Evolutionary conservation across 2,329 filamentous ascomycete genomes (phyloP), one percentile per base, ranked within the genome.

Genomic region (Trichoderma guizhouense): DNA sequence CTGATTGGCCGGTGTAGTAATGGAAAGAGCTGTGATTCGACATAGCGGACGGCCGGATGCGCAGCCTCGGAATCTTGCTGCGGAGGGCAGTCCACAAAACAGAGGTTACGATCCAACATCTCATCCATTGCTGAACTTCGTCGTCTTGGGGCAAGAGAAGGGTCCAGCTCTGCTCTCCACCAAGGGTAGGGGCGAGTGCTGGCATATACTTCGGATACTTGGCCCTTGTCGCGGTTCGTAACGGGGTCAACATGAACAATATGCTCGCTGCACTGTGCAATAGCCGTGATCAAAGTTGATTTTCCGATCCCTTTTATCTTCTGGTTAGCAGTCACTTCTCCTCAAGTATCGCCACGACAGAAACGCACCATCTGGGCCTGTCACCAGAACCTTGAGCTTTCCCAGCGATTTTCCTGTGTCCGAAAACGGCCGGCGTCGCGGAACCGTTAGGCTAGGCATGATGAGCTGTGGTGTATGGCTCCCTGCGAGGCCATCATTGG

Each of bases 401-500:
- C 95, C 95, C 79, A 98, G 88, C 39, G 87, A 87, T 82, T 92
- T 95, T 18, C 96, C 96, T 61, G 88, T 88, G n/a, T 92, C 90
- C 0, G 96, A 98, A 80, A 98, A 98, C 0, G 95, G 95, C 66
- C 94, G 88, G 64, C 96, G 90, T 73, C 90, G 92, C 4, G 96
- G 95, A 89, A 99, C 96, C 73, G 89, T 91, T 77, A 99, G 91
- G 78, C 94, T 97, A 6, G 96, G 96, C 96, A 99, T 99, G 73
- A 99, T 93, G n/a, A 99, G 87, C 81, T 98, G 95, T 28, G 92
- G 92, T 53, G 85, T 86, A 73, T 76, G 63, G 60, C 55, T 60
- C 7, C 64, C 60, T 11, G 57, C 36, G 24, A 70, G 11, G n/a
- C 60, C 57, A 15, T 24, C 60, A 8, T 51, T 32, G 11, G 61